phyloP scores from a whole-genome alignment of 2,329 filamentous ascomycete genomes.

The Lecanicillium sp. region DNA sequence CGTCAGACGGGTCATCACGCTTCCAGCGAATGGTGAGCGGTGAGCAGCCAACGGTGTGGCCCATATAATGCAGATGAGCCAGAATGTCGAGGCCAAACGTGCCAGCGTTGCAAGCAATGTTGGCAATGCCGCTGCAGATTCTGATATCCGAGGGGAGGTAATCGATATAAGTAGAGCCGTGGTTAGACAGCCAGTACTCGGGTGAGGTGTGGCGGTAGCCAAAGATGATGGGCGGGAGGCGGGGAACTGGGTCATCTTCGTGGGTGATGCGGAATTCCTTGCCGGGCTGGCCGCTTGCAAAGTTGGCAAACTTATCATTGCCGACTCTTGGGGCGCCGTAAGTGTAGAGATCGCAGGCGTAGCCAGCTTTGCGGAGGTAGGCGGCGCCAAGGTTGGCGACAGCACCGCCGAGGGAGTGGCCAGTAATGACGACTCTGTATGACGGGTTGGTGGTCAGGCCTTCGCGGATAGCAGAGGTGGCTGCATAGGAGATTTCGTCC shows the following conservation, averaged over 20 bases:
- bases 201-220: constrained; percentile 60
- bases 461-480: constrained; percentile 32
- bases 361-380: constrained; percentile 41
- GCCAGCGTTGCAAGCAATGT: constrained; percentile 42
- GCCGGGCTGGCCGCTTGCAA: constrained; percentile 43
- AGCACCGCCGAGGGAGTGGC: constrained; percentile 62
- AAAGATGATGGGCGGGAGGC: constrained; percentile 52
- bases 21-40: constrained; percentile 17
- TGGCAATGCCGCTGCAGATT: constrained; percentile 40
- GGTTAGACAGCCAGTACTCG: constrained; percentile 54
- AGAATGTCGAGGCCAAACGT: constrained; percentile 33
- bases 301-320: constrained; percentile 44
- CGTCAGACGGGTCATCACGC: constrained; percentile 20
- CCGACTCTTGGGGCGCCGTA: constrained; percentile 61
- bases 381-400: constrained; percentile 52
- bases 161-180: constrained; percentile 21
- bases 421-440: constrained; percentile 50
- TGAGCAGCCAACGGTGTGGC: constrained; percentile 31
- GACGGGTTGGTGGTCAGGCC: constrained; percentile 38
- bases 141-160: constrained; percentile 32
- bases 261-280: constrained; percentile 59
- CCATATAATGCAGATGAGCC: constrained; percentile 43
- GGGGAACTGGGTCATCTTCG: constrained; percentile 56
- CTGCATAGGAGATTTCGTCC: constrained; percentile 38
- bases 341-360: constrained; percentile 48